phyloP scores from a whole-genome alignment of 805 yeast genomes.

The Sugiyamaella valdiviana region DNA sequence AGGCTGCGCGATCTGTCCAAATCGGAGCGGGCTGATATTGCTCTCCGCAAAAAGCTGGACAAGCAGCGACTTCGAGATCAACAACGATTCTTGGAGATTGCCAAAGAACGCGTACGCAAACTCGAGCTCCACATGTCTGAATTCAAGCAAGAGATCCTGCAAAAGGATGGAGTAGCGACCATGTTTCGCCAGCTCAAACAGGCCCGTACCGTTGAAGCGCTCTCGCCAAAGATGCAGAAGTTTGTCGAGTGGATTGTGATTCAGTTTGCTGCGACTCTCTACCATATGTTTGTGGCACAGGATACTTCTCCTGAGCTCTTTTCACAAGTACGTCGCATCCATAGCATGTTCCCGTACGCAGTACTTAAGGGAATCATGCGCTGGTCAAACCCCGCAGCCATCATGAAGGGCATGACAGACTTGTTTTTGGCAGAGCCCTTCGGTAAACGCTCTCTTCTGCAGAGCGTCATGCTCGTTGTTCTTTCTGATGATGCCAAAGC shows the following conservation, averaged over 20 bases:
- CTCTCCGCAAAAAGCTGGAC: slow-evolving; percentile 56
- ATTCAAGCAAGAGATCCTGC: slow-evolving; percentile 50
- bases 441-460: slow-evolving; percentile 62
- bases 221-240: slow-evolving; percentile 61
- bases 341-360: slow-evolving; percentile 72
- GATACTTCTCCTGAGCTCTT: slow-evolving; percentile 76
- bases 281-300: slow-evolving; percentile 70
- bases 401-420: slow-evolving; percentile 74
- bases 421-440: slow-evolving; percentile 75
- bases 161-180: slow-evolving; percentile 49
- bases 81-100: slow-evolving; percentile 63
- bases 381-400: slow-evolving; percentile 81
- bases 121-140: slow-evolving; percentile 53
- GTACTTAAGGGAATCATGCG: slow-evolving; percentile 69
- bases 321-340: slow-evolving; percentile 63
- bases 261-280: slow-evolving; percentile 77
- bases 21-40: slow-evolving; percentile 50
- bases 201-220: slow-evolving; percentile 45
- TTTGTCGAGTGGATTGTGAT: slow-evolving; percentile 79
- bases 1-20: slow-evolving; percentile 36
- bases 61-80: slow-evolving; percentile 55
- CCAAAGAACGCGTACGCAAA: slow-evolving; percentile 49
- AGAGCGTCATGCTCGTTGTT: slow-evolving; percentile 65
- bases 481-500: slow-evolving; percentile 68
- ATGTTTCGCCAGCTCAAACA: slow-evolving; percentile 62